Conservation (phyloP, 2,329 filamentous ascomycete genomes). For the Ceratocystis harringtonii region DNA sequence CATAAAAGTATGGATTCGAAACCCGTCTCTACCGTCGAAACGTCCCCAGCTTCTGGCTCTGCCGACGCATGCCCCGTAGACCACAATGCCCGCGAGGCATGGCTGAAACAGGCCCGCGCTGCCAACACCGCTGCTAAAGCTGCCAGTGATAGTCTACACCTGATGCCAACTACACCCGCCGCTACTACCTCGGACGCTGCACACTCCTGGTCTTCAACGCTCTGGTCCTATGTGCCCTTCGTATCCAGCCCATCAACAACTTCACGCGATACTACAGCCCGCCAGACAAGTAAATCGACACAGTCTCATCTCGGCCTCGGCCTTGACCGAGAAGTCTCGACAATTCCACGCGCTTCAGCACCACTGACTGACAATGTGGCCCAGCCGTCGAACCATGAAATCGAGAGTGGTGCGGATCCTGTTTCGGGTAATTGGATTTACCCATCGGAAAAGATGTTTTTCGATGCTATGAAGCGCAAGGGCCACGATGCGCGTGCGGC, state of each 20-base stretch:
- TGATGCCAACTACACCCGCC: conserved; percentile 5
- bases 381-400: conserved; percentile 55
- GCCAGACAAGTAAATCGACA: background rate
- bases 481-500: conserved; percentile 52
- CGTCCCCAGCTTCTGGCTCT: conserved; percentile 12
- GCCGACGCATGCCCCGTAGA: conserved; percentile 65
- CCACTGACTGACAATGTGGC: conserved; percentile 20
- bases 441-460: conserved; percentile 93
- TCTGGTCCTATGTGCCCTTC: conserved; percentile 31
- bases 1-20: background rate
- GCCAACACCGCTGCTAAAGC: conserved; percentile 12
- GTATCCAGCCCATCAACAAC: conserved; percentile 20
- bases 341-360: conserved; percentile 51
- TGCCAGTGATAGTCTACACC: conserved; percentile 24
- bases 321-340: conserved; percentile 58
- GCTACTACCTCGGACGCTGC: conserved; percentile 15
- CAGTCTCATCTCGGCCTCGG: conserved; percentile 39
- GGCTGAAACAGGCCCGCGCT: conserved; percentile 56
- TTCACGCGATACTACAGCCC: conserved; percentile 16
- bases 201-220: conserved; percentile 31
- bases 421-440: conserved; percentile 87
- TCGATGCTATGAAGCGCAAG: conserved; percentile 90
- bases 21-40: background rate
- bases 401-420: conserved; percentile 57
- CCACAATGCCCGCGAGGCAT: conserved; percentile 72